A percentile compares a stretch with the other conserved stretches of the same genome.
Conservation (phyloP, 495 filamentous ascomycete species). For the Daldinia vernicosa region DNA sequence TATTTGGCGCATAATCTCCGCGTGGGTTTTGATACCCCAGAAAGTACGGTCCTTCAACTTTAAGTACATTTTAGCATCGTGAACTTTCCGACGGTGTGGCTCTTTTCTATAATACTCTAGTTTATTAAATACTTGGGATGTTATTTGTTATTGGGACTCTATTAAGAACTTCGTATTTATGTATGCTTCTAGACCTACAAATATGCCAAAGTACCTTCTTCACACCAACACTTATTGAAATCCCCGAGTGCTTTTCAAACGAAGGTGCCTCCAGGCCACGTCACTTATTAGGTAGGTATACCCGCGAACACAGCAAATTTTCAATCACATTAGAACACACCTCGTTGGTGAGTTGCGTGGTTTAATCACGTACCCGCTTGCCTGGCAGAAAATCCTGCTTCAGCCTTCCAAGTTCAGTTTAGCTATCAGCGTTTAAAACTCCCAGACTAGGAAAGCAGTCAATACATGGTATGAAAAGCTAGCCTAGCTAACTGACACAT, state of each 20-base stretch:
- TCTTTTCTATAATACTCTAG: not conserved
- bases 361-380: constrained; percentile 5
- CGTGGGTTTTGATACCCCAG: constrained; percentile 25
- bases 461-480: not conserved
- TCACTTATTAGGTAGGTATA: not conserved
- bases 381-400: not conserved
- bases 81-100: not conserved
- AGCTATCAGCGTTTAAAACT: constrained; percentile 1
- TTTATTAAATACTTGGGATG: not conserved
- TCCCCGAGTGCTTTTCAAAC: not conserved
- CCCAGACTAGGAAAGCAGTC: not conserved
- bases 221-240: not conserved
- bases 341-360: not conserved
- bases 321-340: not conserved
- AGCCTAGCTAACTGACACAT: too few species aligned
- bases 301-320: not conserved
- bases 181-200: not conserved
- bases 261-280: not conserved
- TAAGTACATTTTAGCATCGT: not conserved
- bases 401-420: constrained; percentile 13
- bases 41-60: constrained; percentile 14
- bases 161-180: not conserved
- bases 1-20: constrained; percentile 42
- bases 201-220: not conserved
- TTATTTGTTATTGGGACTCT: not conserved